These are phyloP conservation scores for Alternaria atra DNA, from an alignment of 2,329 filamentous ascomycete species.

Conservation along the genomic window DNA sequence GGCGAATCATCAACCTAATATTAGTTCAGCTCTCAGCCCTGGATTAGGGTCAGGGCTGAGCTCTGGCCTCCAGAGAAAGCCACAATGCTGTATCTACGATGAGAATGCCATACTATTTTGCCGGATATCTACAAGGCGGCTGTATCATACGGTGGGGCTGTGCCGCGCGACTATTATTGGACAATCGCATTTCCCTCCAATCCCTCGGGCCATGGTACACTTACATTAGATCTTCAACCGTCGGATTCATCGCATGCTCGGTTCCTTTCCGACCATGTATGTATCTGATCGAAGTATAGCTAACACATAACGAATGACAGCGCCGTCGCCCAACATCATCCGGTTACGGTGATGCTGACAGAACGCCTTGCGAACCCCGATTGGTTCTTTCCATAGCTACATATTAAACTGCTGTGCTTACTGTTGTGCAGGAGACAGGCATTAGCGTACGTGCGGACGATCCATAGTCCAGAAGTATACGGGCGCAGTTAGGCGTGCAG, in stretches of 20 bases:
- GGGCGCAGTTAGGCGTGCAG: slow-evolving; percentile 16
- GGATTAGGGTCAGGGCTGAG: slow-evolving; percentile 18
- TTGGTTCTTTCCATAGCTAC: slow-evolving; percentile 20
- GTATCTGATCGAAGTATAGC: slow-evolving; percentile 11
- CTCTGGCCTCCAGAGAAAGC: slow-evolving; percentile 6
- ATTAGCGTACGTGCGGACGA: slow-evolving; percentile 11
- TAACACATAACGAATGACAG: slow-evolving; percentile 17
- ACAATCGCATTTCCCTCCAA: neutral
- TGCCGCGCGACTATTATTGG: neutral
- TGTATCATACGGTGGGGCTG: neutral
- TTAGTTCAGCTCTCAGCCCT: slow-evolving; percentile 30
- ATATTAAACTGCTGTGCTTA: slow-evolving; percentile 25
- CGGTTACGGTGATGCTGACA: slow-evolving; percentile 18
- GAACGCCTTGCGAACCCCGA: slow-evolving; percentile 9
- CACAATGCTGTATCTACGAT: slow-evolving; percentile 3
- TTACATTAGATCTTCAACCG: slow-evolving; percentile 12
- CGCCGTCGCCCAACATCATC: slow-evolving; percentile 9
- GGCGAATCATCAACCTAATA: slow-evolving; percentile 23
- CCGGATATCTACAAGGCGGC: neutral
- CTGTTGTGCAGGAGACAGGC: slow-evolving; percentile 20
- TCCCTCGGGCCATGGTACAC: slow-evolving; percentile 3
- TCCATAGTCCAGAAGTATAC: slow-evolving; percentile 15
- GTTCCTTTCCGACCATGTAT: slow-evolving; percentile 10
- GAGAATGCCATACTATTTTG: neutral
- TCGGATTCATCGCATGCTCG: slow-evolving; percentile 14